These are phyloP conservation scores for Rhizomucor miehei DNA, from an alignment of 371 early-diverging fungal genomes.

Conservation along the genomic window DNA sequence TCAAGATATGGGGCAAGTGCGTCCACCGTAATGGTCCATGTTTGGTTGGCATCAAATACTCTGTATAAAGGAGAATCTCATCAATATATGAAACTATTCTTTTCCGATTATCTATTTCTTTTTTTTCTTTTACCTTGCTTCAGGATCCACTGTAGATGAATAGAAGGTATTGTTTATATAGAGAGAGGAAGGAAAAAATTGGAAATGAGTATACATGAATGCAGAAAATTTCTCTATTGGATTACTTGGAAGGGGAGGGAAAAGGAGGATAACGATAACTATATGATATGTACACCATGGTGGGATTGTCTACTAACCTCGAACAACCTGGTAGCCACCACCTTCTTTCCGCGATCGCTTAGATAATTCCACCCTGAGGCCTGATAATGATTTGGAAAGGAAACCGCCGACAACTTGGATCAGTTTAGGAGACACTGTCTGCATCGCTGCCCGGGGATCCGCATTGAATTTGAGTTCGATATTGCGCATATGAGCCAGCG, in stretches of 20 bases:
- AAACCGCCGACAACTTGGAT: constrained; percentile 46
- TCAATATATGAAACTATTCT: no score
- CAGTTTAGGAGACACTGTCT: constrained; percentile 17
- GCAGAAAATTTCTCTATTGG: no score
- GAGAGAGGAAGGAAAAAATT: no score
- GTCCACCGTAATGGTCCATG: constrained; percentile 11
- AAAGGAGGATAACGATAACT: no score
- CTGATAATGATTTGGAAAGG: constrained; percentile 43
- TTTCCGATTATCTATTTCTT: no score
- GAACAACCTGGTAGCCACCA: constrained; percentile 38
- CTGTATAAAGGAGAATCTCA: no score
- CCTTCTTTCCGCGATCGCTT: constrained; percentile 22
- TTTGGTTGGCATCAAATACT: constrained; percentile 1
- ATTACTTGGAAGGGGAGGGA: no score
- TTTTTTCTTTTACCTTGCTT: no score
- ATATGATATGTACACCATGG: no score
- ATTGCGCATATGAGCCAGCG: constrained; percentile 3
- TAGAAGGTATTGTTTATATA: no score
- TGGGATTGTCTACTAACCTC: constrained; percentile 44
- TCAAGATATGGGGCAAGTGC: constrained; percentile 12
- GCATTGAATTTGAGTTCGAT: constrained; percentile 32
- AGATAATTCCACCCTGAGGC: constrained; percentile 41
- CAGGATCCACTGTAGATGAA: no score
- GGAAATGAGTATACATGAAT: no score
- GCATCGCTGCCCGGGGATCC: constrained; percentile 3